Conservation (phyloP, 768 basidiomycete genomes). For the Boletus reticuloceps region DNA sequence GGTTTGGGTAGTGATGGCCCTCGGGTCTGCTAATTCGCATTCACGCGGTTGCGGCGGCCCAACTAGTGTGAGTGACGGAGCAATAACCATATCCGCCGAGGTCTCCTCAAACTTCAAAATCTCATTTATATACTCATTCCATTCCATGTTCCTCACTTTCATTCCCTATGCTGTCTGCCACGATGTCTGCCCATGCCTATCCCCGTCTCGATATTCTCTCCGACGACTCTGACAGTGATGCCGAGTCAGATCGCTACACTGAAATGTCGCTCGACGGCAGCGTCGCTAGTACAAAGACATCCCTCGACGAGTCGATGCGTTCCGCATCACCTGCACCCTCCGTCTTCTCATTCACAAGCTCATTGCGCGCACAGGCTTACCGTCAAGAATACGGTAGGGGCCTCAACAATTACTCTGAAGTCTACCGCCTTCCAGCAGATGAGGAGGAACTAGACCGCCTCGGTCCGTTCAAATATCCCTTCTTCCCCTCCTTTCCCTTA, state of each 20-base stretch:
- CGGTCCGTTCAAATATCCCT: conserved; percentile 38
- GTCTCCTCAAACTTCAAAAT: conserved; percentile 14
- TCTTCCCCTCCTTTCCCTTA: conserved; percentile 10
- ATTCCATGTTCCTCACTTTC: neutral
- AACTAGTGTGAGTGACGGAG: conserved; percentile 26
- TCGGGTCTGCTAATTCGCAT: conserved; percentile 21
- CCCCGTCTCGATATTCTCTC: conserved; percentile 12
- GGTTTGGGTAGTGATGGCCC: conserved; percentile 9
- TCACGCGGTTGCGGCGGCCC: conserved; percentile 30
- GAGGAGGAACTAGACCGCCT: conserved; percentile 72
- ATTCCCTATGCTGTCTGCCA: conserved; percentile 7
- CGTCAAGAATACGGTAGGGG: conserved; percentile 66
- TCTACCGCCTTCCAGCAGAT: conserved; percentile 77
- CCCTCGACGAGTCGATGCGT: conserved; percentile 57
- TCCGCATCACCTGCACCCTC: conserved; percentile 67
- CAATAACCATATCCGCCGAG: conserved; percentile 34
- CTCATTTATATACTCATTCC: conserved; percentile 22
- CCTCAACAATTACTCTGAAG: conserved; percentile 75
- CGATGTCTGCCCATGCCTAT: conserved; percentile 13
- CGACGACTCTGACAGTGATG: conserved; percentile 47
- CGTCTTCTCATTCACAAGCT: conserved; percentile 65
- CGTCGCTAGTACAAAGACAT: conserved; percentile 50
- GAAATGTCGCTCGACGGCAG: conserved; percentile 41
- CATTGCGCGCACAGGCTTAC: conserved; percentile 56
- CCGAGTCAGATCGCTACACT: conserved; percentile 43